Evolutionary conservation across 2,329 filamentous ascomycete species (phyloP), one percentile per base, ranked within the genome.

Genomic region (Fusarium tjaetaba): DNA sequence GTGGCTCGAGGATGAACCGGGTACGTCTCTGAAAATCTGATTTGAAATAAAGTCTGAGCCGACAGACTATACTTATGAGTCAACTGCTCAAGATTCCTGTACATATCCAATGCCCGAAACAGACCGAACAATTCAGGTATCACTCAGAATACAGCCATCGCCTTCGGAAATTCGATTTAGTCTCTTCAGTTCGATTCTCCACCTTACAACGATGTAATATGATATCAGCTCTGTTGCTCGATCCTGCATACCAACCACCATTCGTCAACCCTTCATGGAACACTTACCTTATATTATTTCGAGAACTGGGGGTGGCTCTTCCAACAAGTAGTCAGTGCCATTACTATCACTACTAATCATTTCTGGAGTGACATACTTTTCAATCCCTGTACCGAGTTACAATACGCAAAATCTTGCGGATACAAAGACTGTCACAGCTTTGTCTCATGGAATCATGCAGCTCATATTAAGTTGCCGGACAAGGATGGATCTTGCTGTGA

Each of bases 401-500:
- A 30, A 55, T 49, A 41, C 48, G 30, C 49, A 45, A 48, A 62
- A 60, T 68, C 52, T 36, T 26, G 38, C 45, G 36, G 30, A 26
- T 22, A 59, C 51, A 45, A 36, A n/a, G 39, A 24, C 18, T 57
- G 56, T 48, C 59, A 70, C 49, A 60, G 34, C 42, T 58, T 46
- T 38, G 49, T 59, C 55, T 58, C 56, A 61, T 53, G 36, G 30
- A 57, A 72, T 57, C 38, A n/a, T 43, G 36, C 34, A 28, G 39
- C 56, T 56, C 52, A 55, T 42, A 22, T 53, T 56, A 56, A 42
- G 30, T 28, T 42, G 38, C 14, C 36, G 32, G 41, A 49, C 59
- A 32, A 65, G 65, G 59, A 64, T 61, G 39, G 49, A 46, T 67
- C 61, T 55, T 58, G 58, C 43, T 67, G 43, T 62, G 42, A 61